Conservation (phyloP, 2,329 filamentous ascomycete species). For the Ambrosiella beaveri region DNA sequence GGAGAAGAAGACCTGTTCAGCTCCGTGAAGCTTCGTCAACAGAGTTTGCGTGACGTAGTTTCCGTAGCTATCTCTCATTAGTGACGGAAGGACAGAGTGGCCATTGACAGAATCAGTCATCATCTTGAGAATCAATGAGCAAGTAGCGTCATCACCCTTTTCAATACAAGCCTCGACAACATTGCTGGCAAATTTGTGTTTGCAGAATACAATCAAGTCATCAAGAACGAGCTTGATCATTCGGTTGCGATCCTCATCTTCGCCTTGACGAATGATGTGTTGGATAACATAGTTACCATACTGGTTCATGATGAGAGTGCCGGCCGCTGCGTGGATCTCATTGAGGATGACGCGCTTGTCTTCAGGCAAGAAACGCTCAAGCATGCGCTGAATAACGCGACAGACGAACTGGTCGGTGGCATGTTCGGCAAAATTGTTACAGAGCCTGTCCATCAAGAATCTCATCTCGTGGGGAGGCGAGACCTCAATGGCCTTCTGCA, state of each 20-base stretch:
- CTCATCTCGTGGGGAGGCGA: constrained; percentile 62
- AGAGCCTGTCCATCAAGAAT: constrained; percentile 71
- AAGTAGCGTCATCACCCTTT: constrained; percentile 18
- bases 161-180: constrained; percentile 88
- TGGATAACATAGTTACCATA: constrained; percentile 96
- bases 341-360: constrained; percentile 56
- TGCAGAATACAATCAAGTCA: constrained; percentile 60
- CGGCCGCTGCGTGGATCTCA: constrained; percentile 59
- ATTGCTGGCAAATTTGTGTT: constrained; percentile 93
- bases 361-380: constrained; percentile 61
- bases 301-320: constrained; percentile 62
- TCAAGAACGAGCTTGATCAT: constrained; percentile 59
- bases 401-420: constrained; percentile 75
- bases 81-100: constrained; percentile 48
- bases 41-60: constrained; percentile 96
- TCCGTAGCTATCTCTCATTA: constrained; percentile 83
- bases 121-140: neutral
- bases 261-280: constrained; percentile 69
- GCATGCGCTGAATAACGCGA: constrained; percentile 78
- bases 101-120: constrained; percentile 29
- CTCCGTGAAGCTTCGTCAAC: constrained; percentile 42
- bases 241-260: constrained; percentile 50
- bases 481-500: constrained; percentile 80
- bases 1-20: constrained; percentile 41
- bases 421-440: constrained; percentile 54